A percentile compares a stretch with the other conserved stretches of the same genome.
Conservation (phyloP, 805 yeast species). For the Barnettozyma botsteinii region DNA sequence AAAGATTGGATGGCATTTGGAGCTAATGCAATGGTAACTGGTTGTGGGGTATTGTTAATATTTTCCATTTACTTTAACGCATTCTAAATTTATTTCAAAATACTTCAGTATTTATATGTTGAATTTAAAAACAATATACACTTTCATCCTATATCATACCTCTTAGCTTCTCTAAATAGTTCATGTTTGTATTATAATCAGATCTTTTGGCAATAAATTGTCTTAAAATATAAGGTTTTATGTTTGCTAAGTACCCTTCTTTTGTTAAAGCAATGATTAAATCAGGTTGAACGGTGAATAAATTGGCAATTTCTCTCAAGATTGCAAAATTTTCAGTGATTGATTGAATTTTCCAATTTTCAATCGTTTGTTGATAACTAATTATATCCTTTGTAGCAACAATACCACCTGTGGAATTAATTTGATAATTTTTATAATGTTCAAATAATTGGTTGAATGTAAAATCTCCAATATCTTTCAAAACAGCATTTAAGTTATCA, state of each 20-base stretch:
- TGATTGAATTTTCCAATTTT: slow-evolving; percentile 58
- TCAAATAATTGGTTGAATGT: slow-evolving; percentile 54
- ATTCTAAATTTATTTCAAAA: slow-evolving; percentile 3
- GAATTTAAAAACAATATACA: not conserved
- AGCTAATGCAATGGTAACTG: slow-evolving; percentile 7
- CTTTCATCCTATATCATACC: slow-evolving; percentile 25
- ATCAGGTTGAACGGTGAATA: slow-evolving; percentile 81
- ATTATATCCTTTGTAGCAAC: slow-evolving; percentile 78
- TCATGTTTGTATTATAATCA: slow-evolving; percentile 52
- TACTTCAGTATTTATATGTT: too few species aligned
- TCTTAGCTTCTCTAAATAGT: slow-evolving; percentile 21
- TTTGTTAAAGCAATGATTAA: slow-evolving; percentile 69
- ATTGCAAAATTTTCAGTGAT: slow-evolving; percentile 60
- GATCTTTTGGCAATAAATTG: slow-evolving; percentile 64
- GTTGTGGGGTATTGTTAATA: slow-evolving; percentile 13
- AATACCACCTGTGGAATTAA: slow-evolving; percentile 78
- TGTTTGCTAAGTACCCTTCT: slow-evolving; percentile 69
- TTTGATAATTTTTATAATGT: slow-evolving; percentile 71
- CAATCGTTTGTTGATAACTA: slow-evolving; percentile 63
- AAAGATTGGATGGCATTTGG: slow-evolving; percentile 13
- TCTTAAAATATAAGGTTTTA: slow-evolving; percentile 57
- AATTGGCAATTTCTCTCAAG: slow-evolving; percentile 74
- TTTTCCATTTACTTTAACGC: slow-evolving; percentile 20
- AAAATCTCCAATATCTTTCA: slow-evolving; percentile 52
- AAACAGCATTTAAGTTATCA: slow-evolving; percentile 44